Evolutionary conservation across 1,284 basidiomycete genomes (phyloP), one percentile per base, ranked within the genome.

Genomic region (Neolentinus lepideus): DNA sequence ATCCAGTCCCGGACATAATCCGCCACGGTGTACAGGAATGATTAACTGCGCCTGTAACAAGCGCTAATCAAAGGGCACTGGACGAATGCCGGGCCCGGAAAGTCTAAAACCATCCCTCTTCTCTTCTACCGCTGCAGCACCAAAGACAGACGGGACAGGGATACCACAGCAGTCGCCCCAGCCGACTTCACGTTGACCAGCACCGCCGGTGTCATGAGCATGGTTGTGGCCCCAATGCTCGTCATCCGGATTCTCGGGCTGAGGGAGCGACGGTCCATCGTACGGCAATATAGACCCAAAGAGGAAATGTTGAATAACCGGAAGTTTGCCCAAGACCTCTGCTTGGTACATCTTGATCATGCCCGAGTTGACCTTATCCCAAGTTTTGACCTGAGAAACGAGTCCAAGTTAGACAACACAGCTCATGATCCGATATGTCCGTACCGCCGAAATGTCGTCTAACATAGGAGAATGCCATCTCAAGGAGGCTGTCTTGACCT

Each of bases 381-480:
- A 98, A 1, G 92, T 91, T 72, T 95, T 97, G 55, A 97, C 87
- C 85, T 89, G 56, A 8, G 33, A n/a, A 35, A 29, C 45, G 6
- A 25, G 31, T 11, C 29, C 1, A 51, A 19, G 35, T 31, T 3
- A 35, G 6, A 29, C n/a, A n/a, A 38, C 16, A 38, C 12, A 25
- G 3, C 10, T 54, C 38, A 22, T 22, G 10, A 35, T 9, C 4
- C 16, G 12, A 52, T 33, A 29, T 14, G 47, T 14, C 22, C 79
- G 57, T 66, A 89, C 96, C 2, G 88, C 93, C 0, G 94, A 96
- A 58, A 99, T 99, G 68, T 98, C 96, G 67, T 98, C 94, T 11
- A 99, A 81, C 96, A 99, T 99, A 0, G 96, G 97, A 0, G 94
- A 98, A 72, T 99, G 97, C 97, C 96, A 99, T 52, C 95, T 81